Percentiles rank a stretch among this genome's conserved stretches.
Evolutionary conservation across 768 basidiomycete species (phyloP).

Genomic region (Agaricus subrufescens): DNA sequence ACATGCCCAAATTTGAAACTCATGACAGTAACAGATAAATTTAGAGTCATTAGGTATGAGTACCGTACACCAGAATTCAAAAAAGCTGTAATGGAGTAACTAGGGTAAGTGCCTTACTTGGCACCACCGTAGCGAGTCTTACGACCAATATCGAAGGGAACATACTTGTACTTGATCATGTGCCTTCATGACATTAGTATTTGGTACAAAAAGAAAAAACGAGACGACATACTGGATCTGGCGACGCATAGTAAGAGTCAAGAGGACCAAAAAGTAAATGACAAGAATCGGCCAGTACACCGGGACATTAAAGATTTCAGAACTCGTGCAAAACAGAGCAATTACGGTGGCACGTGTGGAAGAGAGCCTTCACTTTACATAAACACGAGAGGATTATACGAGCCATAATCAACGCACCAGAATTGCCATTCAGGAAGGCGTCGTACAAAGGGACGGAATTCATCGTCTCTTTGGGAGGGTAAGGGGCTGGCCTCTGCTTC

Average conservation of each 20-base stretch:
- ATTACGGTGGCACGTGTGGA: constrained; percentile 85
- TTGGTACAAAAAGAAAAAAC: constrained; percentile 3
- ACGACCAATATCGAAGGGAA: constrained; percentile 93
- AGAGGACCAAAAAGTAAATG: constrained; percentile 94
- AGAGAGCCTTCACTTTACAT: constrained; percentile 63
- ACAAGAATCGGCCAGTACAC: constrained; percentile 99
- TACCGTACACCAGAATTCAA: constrained; percentile 8
- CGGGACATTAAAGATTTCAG: constrained; percentile 87
- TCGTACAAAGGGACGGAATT: constrained; percentile 95
- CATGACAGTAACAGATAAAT: too few species aligned
- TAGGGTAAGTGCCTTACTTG: not conserved
- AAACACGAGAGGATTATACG: not conserved
- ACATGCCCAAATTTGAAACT: not conserved
- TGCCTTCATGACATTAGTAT: constrained; percentile 48
- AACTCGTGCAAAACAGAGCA: constrained; percentile 76
- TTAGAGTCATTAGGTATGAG: not conserved
- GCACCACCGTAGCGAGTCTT: constrained; percentile 79
- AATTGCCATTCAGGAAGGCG: constrained; percentile 96
- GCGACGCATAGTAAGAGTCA: constrained; percentile 90
- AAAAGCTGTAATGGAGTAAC: not conserved
- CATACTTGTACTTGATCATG: constrained; percentile 98
- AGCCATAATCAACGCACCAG: constrained; percentile 52
- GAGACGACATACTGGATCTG: constrained; percentile 80
- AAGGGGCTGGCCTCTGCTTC: constrained; percentile 50
- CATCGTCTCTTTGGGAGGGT: constrained; percentile 78